A percentile compares a stretch with the other conserved stretches of the same genome.
These are phyloP conservation scores for Pleurostoma richardsiae DNA, from an alignment of 2,329 filamentous ascomycete genomes.

Conservation along the genomic window DNA sequence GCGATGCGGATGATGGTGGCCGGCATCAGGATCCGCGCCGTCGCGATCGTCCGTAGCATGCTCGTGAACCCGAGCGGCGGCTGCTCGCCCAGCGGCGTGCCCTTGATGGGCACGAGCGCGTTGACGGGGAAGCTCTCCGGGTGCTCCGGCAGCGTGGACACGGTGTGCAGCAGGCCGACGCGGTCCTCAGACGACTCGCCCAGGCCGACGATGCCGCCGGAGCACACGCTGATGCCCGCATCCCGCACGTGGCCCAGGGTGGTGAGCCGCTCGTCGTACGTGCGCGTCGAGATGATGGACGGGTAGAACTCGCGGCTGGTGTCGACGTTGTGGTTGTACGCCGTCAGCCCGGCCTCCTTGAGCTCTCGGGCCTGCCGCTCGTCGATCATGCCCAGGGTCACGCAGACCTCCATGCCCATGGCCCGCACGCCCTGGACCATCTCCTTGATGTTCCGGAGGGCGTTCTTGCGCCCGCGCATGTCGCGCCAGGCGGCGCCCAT, in stretches of 20 bases:
- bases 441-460: conserved; percentile 74
- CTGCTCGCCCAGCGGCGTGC: conserved; percentile 75
- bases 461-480: conserved; percentile 85
- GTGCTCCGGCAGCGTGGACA: conserved; percentile 73
- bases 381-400: conserved; percentile 94
- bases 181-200: conserved; percentile 77
- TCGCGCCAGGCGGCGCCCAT: conserved; percentile 94
- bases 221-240: conserved; percentile 86
- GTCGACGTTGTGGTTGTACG: conserved; percentile 93
- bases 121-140: conserved; percentile 92
- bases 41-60: conserved; percentile 77
- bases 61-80: conserved; percentile 71
- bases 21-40: conserved; percentile 78
- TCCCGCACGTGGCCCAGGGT: conserved; percentile 77
- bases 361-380: conserved; percentile 73
- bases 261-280: conserved; percentile 79
- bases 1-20: conserved; percentile 82
- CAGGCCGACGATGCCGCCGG: conserved; percentile 80
- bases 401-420: conserved; percentile 86
- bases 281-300: conserved; percentile 76
- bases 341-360: conserved; percentile 78
- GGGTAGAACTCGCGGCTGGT: conserved; percentile 88
- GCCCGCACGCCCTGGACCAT: conserved; percentile 80
- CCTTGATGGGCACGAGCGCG: conserved; percentile 84
- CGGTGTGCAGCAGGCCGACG: conserved; percentile 77